Evolutionary conservation across 345 rosid species (phyloP).

Genomic region (Sonneratia caseolaris): DNA sequence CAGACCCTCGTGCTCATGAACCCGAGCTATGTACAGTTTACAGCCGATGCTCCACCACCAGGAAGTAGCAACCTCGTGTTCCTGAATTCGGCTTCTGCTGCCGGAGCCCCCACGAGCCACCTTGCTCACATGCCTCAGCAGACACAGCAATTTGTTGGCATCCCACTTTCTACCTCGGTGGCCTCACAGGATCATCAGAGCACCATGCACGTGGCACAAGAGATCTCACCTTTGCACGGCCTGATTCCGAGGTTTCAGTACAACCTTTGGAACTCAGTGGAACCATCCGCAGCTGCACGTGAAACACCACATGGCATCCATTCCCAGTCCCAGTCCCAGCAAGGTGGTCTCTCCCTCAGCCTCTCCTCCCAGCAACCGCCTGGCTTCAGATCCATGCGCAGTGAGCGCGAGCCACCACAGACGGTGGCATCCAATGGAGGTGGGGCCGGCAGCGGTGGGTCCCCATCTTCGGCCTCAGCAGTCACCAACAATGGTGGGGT

Average conservation of each 20-base stretch:
- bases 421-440: conserved; percentile 32
- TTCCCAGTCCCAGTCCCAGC: conserved; percentile 7
- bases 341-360: conserved; percentile 66
- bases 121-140: conserved; percentile 18
- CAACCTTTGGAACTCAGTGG: conserved; percentile 53
- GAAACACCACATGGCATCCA: conserved; percentile 53
- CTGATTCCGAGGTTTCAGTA: conserved; percentile 74
- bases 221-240: conserved; percentile 60
- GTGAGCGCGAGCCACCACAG: conserved; percentile 19
- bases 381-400: conserved; percentile 34
- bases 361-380: conserved; percentile 71
- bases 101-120: conserved; percentile 35
- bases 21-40: conserved; percentile 81
- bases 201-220: conserved; percentile 13
- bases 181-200: conserved; percentile 27
- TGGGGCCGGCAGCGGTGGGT: conserved; percentile 37
- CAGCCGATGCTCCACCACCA: conserved; percentile 45
- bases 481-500: conserved; percentile 41
- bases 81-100: conserved; percentile 39
- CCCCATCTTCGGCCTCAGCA: conserved; percentile 65
- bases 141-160: conserved; percentile 79
- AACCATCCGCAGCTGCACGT: conserved; percentile 45
- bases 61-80: conserved; percentile 32
- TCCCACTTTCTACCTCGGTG: conserved; percentile 46
- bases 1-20: conserved; percentile 97